Percentiles rank a stretch among this genome's conserved stretches.
Evolutionary conservation across 345 rosid genomes (phyloP).

Genomic region (Eucalyptus erythrocorys): DNA sequence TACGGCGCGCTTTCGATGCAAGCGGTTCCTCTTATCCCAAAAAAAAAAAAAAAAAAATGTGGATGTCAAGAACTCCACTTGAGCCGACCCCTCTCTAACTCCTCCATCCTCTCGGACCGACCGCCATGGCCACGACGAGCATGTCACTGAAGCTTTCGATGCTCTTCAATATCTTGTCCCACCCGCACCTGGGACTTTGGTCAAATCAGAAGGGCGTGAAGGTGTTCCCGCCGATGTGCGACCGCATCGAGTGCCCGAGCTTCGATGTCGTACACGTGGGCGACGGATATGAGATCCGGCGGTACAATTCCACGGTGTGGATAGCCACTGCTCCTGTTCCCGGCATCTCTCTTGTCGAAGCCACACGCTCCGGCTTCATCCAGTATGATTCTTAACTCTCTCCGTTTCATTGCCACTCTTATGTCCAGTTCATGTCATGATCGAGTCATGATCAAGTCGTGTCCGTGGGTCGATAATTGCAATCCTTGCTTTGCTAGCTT

Average conservation of each 20-base stretch:
- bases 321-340: slow-evolving; percentile 48
- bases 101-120: background rate
- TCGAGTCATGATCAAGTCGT: background rate
- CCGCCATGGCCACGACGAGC: background rate
- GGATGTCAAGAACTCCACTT: background rate
- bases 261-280: slow-evolving; percentile 38
- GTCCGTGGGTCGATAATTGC: background rate
- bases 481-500: background rate
- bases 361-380: slow-evolving; percentile 61
- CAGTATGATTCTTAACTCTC: slow-evolving; percentile 13
- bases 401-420: background rate
- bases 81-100: background rate
- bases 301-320: slow-evolving; percentile 48
- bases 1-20: too few species aligned
- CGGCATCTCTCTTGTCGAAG: slow-evolving; percentile 63
- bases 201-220: background rate
- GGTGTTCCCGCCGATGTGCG: slow-evolving; percentile 51
- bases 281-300: slow-evolving; percentile 62
- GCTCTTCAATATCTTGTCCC: slow-evolving; percentile 33
- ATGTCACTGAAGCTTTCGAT: background rate
- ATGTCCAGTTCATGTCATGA: background rate
- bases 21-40: too few species aligned
- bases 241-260: slow-evolving; percentile 65
- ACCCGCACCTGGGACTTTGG: slow-evolving; percentile 3
- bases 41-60: too few species aligned